Evolutionary conservation across 2,329 filamentous ascomycete genomes (phyloP).

Genomic region (Claviceps capensis): DNA sequence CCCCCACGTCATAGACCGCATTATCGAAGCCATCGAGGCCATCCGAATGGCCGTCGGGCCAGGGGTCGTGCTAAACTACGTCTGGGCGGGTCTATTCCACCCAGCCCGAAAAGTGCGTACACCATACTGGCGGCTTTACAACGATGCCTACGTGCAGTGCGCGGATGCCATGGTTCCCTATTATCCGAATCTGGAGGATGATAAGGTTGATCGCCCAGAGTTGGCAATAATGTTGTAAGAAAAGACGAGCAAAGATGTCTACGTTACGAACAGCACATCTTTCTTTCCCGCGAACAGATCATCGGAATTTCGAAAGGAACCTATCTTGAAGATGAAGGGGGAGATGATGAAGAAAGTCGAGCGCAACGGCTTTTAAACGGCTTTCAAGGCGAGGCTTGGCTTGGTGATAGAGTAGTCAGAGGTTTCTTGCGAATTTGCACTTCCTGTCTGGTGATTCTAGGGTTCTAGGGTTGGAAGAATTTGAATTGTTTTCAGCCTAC

Average conservation of each 20-base stretch:
- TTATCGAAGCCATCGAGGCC: constrained; percentile 94
- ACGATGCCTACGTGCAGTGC: constrained; percentile 87
- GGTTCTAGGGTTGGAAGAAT: no score
- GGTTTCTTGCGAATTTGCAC: no score
- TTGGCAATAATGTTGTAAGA: constrained; percentile 68
- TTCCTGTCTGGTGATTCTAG: no score
- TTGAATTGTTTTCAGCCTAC: no score
- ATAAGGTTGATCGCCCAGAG: constrained; percentile 65
- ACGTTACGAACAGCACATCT: not conserved
- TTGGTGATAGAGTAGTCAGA: no score
- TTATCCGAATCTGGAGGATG: constrained; percentile 76
- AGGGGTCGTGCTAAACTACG: constrained; percentile 90
- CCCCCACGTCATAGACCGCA: constrained; percentile 94
- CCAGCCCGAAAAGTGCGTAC: constrained; percentile 86
- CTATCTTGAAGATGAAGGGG: no score
- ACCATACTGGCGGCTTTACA: constrained; percentile 95
- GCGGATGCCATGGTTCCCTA: constrained; percentile 95
- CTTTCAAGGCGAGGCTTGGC: no score
- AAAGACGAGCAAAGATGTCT: not conserved
- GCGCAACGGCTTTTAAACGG: no score
- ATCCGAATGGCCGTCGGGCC: constrained; percentile 88
- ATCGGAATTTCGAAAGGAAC: no score
- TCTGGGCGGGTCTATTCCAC: constrained; percentile 96
- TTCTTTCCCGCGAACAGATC: not conserved
- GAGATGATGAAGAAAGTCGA: no score